Percentiles rank a stretch among this genome's conserved stretches.
These are phyloP conservation scores for Serendipita vermifera DNA, from an alignment of 768 basidiomycete genomes.

Conservation along the genomic window DNA sequence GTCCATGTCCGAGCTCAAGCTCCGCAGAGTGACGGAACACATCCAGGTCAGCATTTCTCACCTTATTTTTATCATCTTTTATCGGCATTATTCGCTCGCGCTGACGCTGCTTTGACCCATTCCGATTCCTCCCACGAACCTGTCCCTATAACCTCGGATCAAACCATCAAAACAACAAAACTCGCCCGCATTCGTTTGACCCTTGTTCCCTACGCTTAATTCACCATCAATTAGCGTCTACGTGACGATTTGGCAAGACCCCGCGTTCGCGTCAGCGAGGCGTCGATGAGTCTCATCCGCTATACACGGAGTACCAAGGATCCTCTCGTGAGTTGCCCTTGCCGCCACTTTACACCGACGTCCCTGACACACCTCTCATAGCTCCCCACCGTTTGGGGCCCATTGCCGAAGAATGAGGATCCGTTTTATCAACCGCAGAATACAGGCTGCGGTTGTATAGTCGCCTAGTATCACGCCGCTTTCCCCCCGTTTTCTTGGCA, in stretches of 20 bases:
- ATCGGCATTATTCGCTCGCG: neutral
- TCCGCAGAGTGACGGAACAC: slow-evolving; percentile 84
- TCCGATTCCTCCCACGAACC: neutral
- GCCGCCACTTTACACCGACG: slow-evolving; percentile 7
- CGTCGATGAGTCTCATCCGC: slow-evolving; percentile 63
- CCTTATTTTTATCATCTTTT: neutral
- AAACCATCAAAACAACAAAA: too few species aligned
- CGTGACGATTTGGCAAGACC: slow-evolving; percentile 81
- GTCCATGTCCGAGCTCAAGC: slow-evolving; percentile 96
- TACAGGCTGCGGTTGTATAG: slow-evolving; percentile 47
- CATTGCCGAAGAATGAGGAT: slow-evolving; percentile 81
- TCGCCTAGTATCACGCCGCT: too few species aligned
- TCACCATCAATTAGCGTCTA: slow-evolving; percentile 75
- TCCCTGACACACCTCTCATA: slow-evolving; percentile 23
- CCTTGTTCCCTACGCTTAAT: too few species aligned
- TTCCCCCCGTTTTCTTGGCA: too few species aligned
- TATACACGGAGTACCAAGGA: slow-evolving; percentile 93
- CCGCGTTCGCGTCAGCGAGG: slow-evolving; percentile 85
- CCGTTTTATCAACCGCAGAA: slow-evolving; percentile 66
- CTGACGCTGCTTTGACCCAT: neutral
- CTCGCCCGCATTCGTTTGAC: too few species aligned
- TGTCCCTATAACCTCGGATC: neutral
- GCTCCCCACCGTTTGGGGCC: slow-evolving; percentile 96
- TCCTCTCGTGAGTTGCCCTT: slow-evolving; percentile 49
- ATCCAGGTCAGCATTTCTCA: slow-evolving; percentile 24